phyloP scores from a whole-genome alignment of 192 early-diverging fungal genomes.

The Umbelopsis ramanniana region DNA sequence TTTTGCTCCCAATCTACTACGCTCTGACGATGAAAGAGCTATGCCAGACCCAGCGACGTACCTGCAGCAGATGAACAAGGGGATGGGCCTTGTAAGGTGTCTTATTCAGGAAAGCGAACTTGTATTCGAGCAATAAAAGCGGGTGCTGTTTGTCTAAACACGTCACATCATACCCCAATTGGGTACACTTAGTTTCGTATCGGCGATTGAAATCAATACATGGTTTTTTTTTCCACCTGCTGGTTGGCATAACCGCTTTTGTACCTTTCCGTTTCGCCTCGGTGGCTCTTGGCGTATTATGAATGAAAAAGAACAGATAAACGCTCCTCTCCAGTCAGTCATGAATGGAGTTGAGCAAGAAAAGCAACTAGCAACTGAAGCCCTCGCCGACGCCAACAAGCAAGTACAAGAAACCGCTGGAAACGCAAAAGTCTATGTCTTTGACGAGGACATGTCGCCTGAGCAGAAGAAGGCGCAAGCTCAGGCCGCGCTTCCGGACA shows the following conservation, averaged over 20 bases:
- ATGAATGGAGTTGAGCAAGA: background rate
- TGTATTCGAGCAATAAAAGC: background rate
- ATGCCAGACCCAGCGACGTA: conserved; percentile 29
- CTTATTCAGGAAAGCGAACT: conserved; percentile 19
- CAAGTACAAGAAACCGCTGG: conserved; percentile 4
- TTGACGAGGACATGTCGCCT: conserved; percentile 23
- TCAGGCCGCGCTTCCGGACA: conserved; percentile 14
- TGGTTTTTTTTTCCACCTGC: background rate
- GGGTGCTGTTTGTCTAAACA: background rate
- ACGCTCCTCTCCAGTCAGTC: background rate
- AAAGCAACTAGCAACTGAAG: background rate
- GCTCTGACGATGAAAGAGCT: conserved; percentile 16
- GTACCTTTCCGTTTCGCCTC: conserved; percentile 20
- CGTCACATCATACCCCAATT: background rate
- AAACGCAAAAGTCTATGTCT: conserved; percentile 7
- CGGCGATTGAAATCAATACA: background rate
- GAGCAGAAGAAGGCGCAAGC: conserved; percentile 33
- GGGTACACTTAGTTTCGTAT: background rate
- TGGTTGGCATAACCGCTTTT: conserved; percentile 13
- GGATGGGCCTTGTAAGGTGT: conserved; percentile 29
- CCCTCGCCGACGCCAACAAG: background rate
- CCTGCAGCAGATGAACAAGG: conserved; percentile 37
- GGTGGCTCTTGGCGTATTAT: conserved; percentile 9
- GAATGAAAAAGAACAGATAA: background rate
- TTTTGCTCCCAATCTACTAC: conserved; percentile 87